A percentile compares a stretch with the other conserved stretches of the same genome.
phyloP scores from a whole-genome alignment of 2,329 filamentous ascomycete genomes.

The Ophiostoma sp. region DNA sequence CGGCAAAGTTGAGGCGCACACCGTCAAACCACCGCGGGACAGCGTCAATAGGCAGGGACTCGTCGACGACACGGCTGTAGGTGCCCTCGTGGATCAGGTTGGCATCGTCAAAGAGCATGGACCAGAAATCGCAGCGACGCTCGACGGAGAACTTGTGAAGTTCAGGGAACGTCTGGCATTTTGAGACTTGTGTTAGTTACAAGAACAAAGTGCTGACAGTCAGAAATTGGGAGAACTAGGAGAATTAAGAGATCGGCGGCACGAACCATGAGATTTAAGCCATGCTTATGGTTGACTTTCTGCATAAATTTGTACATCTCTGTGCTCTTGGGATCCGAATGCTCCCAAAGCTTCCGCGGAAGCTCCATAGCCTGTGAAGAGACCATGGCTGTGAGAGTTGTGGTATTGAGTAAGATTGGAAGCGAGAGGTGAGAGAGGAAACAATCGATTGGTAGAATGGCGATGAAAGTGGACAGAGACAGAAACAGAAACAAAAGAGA shows the following conservation, averaged over 20 bases:
- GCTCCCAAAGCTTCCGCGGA: slow-evolving; percentile 68
- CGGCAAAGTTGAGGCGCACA: slow-evolving; percentile 72
- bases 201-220: background rate
- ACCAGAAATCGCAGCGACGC: slow-evolving; percentile 64
- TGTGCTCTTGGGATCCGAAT: slow-evolving; percentile 61
- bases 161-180: slow-evolving; percentile 61
- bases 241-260: background rate
- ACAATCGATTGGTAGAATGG: background rate
- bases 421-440: background rate
- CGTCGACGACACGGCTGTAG: slow-evolving; percentile 65
- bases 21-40: slow-evolving; percentile 79
- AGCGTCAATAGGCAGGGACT: slow-evolving; percentile 65
- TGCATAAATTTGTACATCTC: slow-evolving; percentile 69
- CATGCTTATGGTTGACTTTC: slow-evolving; percentile 58
- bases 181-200: background rate
- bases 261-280: slow-evolving; percentile 58
- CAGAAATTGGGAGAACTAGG: background rate
- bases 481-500: background rate
- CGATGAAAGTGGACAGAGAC: background rate
- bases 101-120: slow-evolving; percentile 60
- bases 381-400: slow-evolving; percentile 21
- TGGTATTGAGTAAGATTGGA: background rate
- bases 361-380: slow-evolving; percentile 28
- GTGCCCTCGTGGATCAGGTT: slow-evolving; percentile 64
- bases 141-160: slow-evolving; percentile 69